phyloP scores from a whole-genome alignment of 208 protist species.

The Acanthamoeba triangularis region DNA sequence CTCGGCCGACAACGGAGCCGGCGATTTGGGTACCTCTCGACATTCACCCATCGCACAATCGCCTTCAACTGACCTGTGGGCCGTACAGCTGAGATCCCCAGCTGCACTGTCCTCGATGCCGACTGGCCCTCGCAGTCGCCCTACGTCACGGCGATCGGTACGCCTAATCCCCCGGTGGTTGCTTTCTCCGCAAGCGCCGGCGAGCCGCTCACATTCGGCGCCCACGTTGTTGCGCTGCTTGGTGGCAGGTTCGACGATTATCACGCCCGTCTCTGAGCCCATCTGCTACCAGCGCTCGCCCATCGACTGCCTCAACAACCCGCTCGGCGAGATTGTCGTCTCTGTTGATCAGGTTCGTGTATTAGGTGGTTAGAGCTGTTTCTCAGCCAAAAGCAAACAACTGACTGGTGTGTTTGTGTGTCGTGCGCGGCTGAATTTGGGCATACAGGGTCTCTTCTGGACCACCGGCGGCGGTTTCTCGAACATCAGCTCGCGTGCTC shows the following conservation, averaged over 20 bases:
- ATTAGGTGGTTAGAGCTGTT: slow-evolving; percentile 75
- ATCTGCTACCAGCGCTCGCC: slow-evolving; percentile 72
- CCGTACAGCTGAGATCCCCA: slow-evolving; percentile 21
- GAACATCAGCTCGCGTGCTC: slow-evolving; percentile 13
- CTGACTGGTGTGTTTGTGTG: too few relatives aligned
- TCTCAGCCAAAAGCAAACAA: slow-evolving; percentile 49
- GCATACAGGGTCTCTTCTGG: slow-evolving; percentile 52
- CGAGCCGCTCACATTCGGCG: slow-evolving; percentile 12
- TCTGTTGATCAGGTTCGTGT: slow-evolving; percentile 30
- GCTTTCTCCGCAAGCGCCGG: slow-evolving; percentile 63
- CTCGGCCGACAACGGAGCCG: slow-evolving; percentile 79
- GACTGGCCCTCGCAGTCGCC: slow-evolving; percentile 79
- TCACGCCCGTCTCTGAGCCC: slow-evolving; percentile 76
- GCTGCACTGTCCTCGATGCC: slow-evolving; percentile 44
- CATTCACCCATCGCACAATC: neutral
- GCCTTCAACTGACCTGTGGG: neutral
- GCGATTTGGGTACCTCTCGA: neutral
- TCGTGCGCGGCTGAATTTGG: too few relatives aligned
- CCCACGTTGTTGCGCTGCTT: neutral
- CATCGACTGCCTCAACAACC: slow-evolving; percentile 52
- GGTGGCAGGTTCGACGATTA: slow-evolving; percentile 67
- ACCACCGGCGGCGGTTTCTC: slow-evolving; percentile 82
- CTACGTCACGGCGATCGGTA: slow-evolving; percentile 77
- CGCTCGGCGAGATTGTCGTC: slow-evolving; percentile 80
- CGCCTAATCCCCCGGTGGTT: slow-evolving; percentile 15